Evolutionary conservation across 2,329 filamentous ascomycete genomes (phyloP).

Genomic region (Fusarium cyanostomum): DNA sequence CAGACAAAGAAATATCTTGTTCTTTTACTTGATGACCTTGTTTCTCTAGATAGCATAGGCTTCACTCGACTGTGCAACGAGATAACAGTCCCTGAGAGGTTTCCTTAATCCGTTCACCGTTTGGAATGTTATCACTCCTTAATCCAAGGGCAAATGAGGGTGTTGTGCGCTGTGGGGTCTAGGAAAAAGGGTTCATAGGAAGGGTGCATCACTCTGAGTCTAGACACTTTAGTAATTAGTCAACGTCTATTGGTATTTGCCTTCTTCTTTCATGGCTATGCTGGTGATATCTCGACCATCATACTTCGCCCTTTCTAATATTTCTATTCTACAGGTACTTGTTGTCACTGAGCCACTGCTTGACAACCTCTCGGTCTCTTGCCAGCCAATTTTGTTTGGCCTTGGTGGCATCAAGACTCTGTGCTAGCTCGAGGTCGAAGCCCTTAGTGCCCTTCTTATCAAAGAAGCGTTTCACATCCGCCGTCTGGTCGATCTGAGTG

Average conservation of each 20-base stretch:
- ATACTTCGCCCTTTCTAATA: background rate
- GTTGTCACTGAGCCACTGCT: slow-evolving; percentile 58
- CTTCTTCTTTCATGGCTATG: slow-evolving; percentile 2
- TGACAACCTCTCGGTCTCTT: slow-evolving; percentile 75
- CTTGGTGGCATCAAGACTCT: slow-evolving; percentile 84
- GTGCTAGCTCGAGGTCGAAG: slow-evolving; percentile 88
- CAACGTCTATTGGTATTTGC: background rate
- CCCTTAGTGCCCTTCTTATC: slow-evolving; percentile 80
- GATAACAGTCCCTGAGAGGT: no score
- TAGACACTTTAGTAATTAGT: background rate
- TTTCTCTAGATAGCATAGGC: no score
- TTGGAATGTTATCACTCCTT: no score
- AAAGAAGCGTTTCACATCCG: slow-evolving; percentile 84
- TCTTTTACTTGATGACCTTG: background rate
- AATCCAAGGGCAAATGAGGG: no score
- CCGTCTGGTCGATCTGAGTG: slow-evolving; percentile 77
- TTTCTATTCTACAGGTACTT: slow-evolving; percentile 39
- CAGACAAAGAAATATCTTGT: slow-evolving; percentile 40
- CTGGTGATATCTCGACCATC: background rate
- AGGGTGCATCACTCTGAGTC: no score
- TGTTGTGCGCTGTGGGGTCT: no score
- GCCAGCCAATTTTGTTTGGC: slow-evolving; percentile 73
- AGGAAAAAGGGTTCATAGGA: no score
- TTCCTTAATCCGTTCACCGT: no score
- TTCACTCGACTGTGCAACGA: no score